phyloP scores from a whole-genome alignment of 164 flowering plant species.

The Paratinospora sagittata region DNA sequence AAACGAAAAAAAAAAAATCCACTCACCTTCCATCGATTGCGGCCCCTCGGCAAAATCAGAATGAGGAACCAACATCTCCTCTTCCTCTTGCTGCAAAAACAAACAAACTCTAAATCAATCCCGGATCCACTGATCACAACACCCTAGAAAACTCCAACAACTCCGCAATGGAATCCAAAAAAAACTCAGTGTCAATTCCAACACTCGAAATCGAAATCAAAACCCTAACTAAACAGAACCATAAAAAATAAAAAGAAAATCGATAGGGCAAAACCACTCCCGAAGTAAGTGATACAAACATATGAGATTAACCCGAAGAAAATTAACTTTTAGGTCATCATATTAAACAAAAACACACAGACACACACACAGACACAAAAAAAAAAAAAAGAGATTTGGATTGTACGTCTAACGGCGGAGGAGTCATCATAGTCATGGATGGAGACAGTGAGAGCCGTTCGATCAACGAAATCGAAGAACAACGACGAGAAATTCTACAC shows the following conservation, averaged over 20 bases:
- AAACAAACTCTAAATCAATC: slow-evolving; percentile 23
- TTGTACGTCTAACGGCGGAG: slow-evolving; percentile 61
- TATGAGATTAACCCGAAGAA: neutral
- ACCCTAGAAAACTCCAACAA: slow-evolving; percentile 27
- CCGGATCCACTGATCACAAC: slow-evolving; percentile 25
- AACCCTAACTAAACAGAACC: no score
- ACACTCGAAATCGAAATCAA: no score
- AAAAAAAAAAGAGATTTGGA: neutral
- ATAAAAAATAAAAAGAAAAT: no score
- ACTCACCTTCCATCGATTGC: slow-evolving; percentile 75
- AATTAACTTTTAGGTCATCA: neutral
- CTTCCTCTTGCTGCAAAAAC: slow-evolving; percentile 69
- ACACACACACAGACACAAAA: neutral
- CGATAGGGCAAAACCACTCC: no score
- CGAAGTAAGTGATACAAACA: no score
- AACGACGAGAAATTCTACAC: no score
- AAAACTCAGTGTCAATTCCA: no score
- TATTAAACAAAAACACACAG: no score
- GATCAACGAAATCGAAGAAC: slow-evolving; percentile 34
- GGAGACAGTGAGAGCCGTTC: slow-evolving; percentile 19
- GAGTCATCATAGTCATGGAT: slow-evolving; percentile 71
- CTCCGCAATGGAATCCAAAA: slow-evolving; percentile 5
- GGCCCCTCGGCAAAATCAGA: slow-evolving; percentile 75
- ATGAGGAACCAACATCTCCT: slow-evolving; percentile 89
- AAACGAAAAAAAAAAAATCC: neutral